phyloP scores from a whole-genome alignment of 2,329 filamentous ascomycete species.

The Cytospora paraplurivora region DNA sequence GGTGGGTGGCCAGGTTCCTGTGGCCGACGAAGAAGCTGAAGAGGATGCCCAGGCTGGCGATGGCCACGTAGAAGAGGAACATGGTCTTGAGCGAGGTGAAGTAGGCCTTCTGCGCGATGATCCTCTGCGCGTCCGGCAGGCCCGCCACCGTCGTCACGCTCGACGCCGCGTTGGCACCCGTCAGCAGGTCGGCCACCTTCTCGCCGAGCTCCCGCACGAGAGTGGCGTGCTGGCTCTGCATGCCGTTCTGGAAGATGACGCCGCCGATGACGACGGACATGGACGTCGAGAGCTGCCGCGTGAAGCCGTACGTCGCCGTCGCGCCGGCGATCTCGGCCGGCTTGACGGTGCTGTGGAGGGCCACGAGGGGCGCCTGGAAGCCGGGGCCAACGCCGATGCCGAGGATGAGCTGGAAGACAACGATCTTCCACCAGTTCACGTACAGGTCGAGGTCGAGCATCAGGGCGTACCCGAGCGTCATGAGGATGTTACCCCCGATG shows the following conservation, averaged over 20 bases:
- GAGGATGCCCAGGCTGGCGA: slow-evolving; percentile 51
- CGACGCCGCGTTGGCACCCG: slow-evolving; percentile 62
- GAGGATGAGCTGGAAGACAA: slow-evolving; percentile 59
- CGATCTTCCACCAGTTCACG: slow-evolving; percentile 49
- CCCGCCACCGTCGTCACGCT: slow-evolving; percentile 59
- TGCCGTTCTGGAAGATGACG: slow-evolving; percentile 44
- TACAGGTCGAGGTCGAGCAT: slow-evolving; percentile 57
- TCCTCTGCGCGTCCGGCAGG: slow-evolving; percentile 50
- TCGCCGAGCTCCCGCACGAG: slow-evolving; percentile 37
- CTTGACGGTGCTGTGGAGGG: slow-evolving; percentile 63
- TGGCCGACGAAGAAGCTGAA: slow-evolving; percentile 52
- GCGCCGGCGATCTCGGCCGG: slow-evolving; percentile 63
- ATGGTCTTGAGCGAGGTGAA: slow-evolving; percentile 55
- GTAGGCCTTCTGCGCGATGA: slow-evolving; percentile 49
- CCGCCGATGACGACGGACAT: slow-evolving; percentile 61
- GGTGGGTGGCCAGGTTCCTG: slow-evolving; percentile 55
- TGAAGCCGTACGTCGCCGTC: slow-evolving; percentile 63
- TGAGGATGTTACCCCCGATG: slow-evolving; percentile 53
- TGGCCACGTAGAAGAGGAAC: slow-evolving; percentile 59
- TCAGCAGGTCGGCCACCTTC: slow-evolving; percentile 53
- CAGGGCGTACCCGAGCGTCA: slow-evolving; percentile 61
- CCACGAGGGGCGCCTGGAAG: slow-evolving; percentile 64
- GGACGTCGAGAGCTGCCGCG: slow-evolving; percentile 59
- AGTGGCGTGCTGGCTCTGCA: slow-evolving; percentile 40
- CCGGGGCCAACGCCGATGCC: slow-evolving; percentile 65